phyloP scores from a whole-genome alignment of 495 filamentous ascomycete genomes.

The Aspergillus leporis region DNA sequence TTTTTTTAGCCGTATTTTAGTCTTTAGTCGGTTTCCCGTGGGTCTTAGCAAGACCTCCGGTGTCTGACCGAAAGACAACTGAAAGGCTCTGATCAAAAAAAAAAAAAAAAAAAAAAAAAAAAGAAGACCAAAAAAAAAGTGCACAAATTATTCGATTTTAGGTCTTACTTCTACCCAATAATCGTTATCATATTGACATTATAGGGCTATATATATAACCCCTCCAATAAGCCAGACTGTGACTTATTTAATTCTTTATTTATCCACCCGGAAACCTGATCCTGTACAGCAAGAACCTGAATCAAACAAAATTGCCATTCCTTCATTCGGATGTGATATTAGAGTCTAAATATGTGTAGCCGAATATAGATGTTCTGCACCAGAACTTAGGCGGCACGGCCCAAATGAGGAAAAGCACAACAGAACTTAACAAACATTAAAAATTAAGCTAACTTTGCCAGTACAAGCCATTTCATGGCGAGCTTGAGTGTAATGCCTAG shows the following conservation, averaged over 20 bases:
- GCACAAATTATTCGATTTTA: not conserved
- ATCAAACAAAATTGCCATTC: too few relatives aligned
- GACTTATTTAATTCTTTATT: not conserved
- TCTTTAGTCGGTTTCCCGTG: not conserved
- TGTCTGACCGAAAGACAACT: constrained; percentile 3
- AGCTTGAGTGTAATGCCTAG: not conserved
- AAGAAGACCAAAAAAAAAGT: not conserved
- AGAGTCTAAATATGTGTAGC: too few relatives aligned
- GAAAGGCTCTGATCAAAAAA: not conserved
- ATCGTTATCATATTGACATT: not conserved
- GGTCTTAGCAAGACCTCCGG: not conserved
- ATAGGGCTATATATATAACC: not conserved
- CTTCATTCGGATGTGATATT: too few relatives aligned
- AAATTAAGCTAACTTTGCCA: not conserved
- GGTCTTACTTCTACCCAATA: not conserved
- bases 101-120: not conserved
- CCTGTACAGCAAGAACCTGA: too few relatives aligned
- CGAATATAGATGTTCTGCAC: too few relatives aligned
- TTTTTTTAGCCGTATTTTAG: not conserved
- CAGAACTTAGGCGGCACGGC: too few relatives aligned
- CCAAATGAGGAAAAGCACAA: not conserved
- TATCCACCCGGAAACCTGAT: too few relatives aligned
- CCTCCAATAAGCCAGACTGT: not conserved
- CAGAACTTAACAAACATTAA: not conserved
- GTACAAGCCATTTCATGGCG: not conserved